Conservation (phyloP, 345 rosid species). For the Eucalyptus curtisii region DNA sequence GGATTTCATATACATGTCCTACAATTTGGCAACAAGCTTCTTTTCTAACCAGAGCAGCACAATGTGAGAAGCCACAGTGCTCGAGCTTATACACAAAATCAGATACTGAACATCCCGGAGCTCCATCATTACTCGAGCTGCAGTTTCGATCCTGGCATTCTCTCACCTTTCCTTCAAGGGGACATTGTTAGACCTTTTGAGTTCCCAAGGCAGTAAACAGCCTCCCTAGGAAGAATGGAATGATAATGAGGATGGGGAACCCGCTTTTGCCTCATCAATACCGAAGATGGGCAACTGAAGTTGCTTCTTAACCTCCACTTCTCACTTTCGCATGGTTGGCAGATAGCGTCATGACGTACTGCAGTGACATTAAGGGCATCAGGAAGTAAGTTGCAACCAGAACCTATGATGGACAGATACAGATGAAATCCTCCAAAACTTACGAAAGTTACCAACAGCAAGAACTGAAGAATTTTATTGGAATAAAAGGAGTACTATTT, state of each 20-base stretch:
- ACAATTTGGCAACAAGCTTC: neutral
- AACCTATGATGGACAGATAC: constrained; percentile 32
- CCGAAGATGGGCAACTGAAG: constrained; percentile 59
- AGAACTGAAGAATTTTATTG: neutral
- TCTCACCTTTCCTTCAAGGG: constrained; percentile 63
- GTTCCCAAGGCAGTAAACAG: constrained; percentile 71
- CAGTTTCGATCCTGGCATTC: neutral
- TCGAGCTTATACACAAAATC: neutral
- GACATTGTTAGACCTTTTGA: constrained; percentile 45
- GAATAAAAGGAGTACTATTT: neutral
- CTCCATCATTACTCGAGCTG: neutral
- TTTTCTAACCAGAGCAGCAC: neutral
- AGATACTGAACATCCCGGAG: neutral
- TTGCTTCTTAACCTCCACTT: constrained; percentile 44
- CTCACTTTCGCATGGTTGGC: constrained; percentile 44
- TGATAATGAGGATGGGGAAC: constrained; percentile 50
- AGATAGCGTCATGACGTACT: constrained; percentile 34
- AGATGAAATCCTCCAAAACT: neutral
- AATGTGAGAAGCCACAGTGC: neutral
- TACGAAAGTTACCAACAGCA: neutral
- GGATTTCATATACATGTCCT: neutral
- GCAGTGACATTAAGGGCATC: constrained; percentile 61
- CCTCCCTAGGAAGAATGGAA: constrained; percentile 74
- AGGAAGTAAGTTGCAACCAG: constrained; percentile 75
- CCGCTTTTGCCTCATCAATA: constrained; percentile 71